Conservation (phyloP, 2,329 filamentous ascomycete species). For the Pyrenophora graminea region DNA sequence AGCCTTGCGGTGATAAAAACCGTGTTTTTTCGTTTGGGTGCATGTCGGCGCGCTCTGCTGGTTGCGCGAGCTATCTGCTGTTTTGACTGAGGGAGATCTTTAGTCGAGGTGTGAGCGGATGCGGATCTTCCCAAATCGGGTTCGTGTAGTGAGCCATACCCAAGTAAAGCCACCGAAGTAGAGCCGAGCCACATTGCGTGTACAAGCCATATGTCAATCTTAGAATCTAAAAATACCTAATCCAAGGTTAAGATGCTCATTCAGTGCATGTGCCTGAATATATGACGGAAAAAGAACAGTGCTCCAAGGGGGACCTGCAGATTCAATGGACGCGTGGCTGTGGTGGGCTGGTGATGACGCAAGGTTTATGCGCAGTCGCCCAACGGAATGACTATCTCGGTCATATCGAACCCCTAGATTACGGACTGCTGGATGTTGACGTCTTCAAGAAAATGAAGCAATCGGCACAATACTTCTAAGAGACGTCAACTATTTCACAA, state of each 20-base stretch:
- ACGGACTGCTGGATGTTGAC: too few relatives aligned
- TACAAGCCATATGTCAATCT: not conserved
- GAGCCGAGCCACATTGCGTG: not conserved
- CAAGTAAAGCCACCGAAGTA: conserved; percentile 3
- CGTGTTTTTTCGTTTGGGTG: conserved; percentile 1
- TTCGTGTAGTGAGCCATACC: conserved; percentile 7
- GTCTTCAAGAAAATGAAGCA: too few relatives aligned
- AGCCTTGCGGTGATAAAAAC: not conserved
- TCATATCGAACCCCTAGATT: too few relatives aligned
- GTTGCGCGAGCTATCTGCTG: conserved; percentile 10
- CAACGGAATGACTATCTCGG: not conserved
- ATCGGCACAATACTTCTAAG: too few relatives aligned
- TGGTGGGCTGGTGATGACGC: conserved; percentile 15
- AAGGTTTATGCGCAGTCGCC: conserved; percentile 4
- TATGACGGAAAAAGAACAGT: not conserved
- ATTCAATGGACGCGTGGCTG: conserved; percentile 13
- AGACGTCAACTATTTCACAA: too few relatives aligned
- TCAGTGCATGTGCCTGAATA: not conserved
- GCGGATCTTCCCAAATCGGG: conserved; percentile 13
- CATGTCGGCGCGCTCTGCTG: conserved; percentile 11
- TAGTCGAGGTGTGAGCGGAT: conserved; percentile 7
- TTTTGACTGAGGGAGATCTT: conserved; percentile 13
- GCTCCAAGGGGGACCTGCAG: not conserved
- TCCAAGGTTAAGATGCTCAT: not conserved
- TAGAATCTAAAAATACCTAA: conserved; percentile 11